These are phyloP conservation scores for Cucurbita ficifolia DNA, from an alignment of 306 rosid species.

Conservation along the genomic window DNA sequence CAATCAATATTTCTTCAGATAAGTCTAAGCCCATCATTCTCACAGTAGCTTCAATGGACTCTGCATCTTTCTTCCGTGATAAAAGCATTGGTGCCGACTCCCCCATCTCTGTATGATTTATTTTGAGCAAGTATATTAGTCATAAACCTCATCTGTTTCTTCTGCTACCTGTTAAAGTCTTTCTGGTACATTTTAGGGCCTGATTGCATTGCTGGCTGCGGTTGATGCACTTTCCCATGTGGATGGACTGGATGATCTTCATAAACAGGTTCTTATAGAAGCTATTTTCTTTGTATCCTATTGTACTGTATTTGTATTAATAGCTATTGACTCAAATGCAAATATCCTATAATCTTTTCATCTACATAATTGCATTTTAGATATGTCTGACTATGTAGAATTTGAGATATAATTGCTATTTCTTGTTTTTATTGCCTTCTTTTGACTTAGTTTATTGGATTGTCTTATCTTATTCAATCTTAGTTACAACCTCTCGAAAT, in stretches of 20 bases:
- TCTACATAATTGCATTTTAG: neutral
- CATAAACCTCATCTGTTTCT: neutral
- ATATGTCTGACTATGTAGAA: neutral
- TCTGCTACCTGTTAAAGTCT: slow-evolving; percentile 1
- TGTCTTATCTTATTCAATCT: neutral
- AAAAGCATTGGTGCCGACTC: slow-evolving; percentile 81
- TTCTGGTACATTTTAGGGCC: slow-evolving; percentile 41
- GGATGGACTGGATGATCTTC: slow-evolving; percentile 43
- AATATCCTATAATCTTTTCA: neutral
- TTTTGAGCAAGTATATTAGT: neutral
- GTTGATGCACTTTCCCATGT: slow-evolving; percentile 69
- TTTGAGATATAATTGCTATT: neutral
- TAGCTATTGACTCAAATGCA: neutral
- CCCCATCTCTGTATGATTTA: slow-evolving; percentile 66
- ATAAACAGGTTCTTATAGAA: slow-evolving; percentile 49
- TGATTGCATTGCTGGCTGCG: slow-evolving; percentile 69
- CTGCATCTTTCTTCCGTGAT: slow-evolving; percentile 92
- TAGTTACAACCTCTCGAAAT: neutral
- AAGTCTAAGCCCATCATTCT: slow-evolving; percentile 55
- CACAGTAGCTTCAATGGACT: slow-evolving; percentile 73
- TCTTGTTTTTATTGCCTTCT: neutral
- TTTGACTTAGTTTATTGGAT: neutral
- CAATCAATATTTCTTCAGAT: slow-evolving; percentile 40
- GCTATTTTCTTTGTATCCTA: neutral
- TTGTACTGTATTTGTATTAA: neutral